These are phyloP conservation scores for Kokia cookei DNA, from an alignment of 441 rosid genomes.

Conservation along the genomic window DNA sequence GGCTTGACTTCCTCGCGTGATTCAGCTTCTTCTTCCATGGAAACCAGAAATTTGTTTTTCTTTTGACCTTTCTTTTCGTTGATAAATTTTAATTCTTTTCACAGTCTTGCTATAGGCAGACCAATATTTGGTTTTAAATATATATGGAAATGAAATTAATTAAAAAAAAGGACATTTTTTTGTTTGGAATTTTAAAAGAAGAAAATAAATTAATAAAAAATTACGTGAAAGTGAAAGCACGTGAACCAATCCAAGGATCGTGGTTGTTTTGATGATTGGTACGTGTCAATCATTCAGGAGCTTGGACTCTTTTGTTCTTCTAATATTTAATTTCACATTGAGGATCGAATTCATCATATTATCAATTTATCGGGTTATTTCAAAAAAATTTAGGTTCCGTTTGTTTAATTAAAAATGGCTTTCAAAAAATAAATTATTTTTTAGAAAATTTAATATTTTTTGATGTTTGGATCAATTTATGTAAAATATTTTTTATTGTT, in stretches of 20 bases:
- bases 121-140: neutral
- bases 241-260: neutral
- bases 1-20: slow-evolving; percentile 20
- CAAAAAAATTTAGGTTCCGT: no score
- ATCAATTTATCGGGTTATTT: no score
- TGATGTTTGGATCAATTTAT: no score
- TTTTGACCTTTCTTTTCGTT: neutral
- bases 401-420: no score
- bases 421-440: no score
- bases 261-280: neutral
- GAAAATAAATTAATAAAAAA: no score
- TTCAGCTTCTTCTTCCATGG: slow-evolving; percentile 22
- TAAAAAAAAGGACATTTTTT: no score
- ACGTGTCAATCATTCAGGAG: neutral
- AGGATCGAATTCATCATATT: no score
- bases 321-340: no score
- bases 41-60: neutral
- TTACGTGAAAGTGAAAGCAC: neutral
- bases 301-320: neutral
- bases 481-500: no score
- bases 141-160: neutral
- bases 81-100: neutral
- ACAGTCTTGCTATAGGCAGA: neutral
- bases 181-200: no score
- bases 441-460: no score